Percentiles rank a stretch among this genome's conserved stretches.
Evolutionary conservation across 257 asterid genomes (phyloP).

Genomic region (Verbena officinalis): DNA sequence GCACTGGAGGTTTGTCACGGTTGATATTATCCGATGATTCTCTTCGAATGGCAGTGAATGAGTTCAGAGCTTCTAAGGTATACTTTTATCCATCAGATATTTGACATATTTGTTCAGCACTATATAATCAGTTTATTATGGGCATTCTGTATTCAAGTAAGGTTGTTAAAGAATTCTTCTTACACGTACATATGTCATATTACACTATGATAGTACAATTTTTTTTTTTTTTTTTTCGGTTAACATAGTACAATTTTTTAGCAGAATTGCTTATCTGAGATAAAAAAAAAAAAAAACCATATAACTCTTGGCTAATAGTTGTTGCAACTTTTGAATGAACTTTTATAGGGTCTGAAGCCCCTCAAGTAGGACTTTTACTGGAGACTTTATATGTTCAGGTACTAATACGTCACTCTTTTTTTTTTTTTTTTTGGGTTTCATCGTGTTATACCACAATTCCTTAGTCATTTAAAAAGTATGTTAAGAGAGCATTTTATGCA

Average conservation of each 20-base stretch:
- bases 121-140: not conserved
- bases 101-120: conserved; percentile 1
- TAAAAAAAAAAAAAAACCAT: not conserved
- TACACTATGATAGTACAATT: not conserved
- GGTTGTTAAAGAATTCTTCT: not conserved
- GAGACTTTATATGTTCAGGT: conserved; percentile 36
- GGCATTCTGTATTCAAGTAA: not conserved
- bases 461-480: not conserved
- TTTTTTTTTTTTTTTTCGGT: too few species aligned
- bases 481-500: not conserved
- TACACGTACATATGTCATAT: conserved; percentile 1
- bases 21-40: conserved; percentile 89
- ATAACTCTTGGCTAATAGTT: conserved; percentile 1
- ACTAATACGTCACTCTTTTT: not conserved
- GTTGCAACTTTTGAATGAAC: conserved; percentile 19
- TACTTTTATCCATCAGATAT: not conserved
- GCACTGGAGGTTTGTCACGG: conserved; percentile 93
- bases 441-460: not conserved
- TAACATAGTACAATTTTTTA: not conserved
- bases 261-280: conserved; percentile 17
- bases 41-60: conserved; percentile 84
- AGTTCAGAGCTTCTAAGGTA: conserved; percentile 80
- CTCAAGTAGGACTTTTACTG: conserved; percentile 48
- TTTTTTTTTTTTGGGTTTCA: not conserved
- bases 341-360: conserved; percentile 54